These are phyloP conservation scores for Hypoxylon trugodes DNA, from an alignment of 495 filamentous ascomycete genomes.

Conservation along the genomic window DNA sequence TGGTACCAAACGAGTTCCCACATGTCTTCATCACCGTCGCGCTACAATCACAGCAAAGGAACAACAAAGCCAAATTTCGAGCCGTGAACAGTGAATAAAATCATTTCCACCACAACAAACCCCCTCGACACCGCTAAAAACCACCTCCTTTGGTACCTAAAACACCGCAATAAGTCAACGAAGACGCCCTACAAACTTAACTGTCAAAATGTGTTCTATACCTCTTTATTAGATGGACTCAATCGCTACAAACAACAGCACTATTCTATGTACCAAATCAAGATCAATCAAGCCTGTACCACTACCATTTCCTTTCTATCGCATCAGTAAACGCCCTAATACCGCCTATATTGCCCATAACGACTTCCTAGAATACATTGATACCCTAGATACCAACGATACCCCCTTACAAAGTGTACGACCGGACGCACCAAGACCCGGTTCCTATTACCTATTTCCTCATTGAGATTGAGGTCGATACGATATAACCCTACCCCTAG, in stretches of 20 bases:
- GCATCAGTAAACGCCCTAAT: slow-evolving; percentile 41
- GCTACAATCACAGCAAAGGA: slow-evolving; percentile 21
- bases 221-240: slow-evolving; percentile 48
- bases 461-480: slow-evolving; percentile 6
- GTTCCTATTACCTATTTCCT: slow-evolving; percentile 5
- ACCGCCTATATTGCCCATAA: slow-evolving; percentile 11
- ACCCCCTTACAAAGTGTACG: slow-evolving; percentile 12
- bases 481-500: slow-evolving; percentile 13
- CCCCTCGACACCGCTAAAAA: not conserved
- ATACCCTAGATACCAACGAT: too few species aligned
- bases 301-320: slow-evolving; percentile 15
- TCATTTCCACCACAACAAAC: slow-evolving; percentile 18
- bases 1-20: slow-evolving; percentile 38
- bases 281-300: slow-evolving; percentile 22
- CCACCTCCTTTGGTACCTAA: slow-evolving; percentile 12
- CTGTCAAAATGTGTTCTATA: slow-evolving; percentile 39
- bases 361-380: slow-evolving; percentile 17
- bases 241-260: slow-evolving; percentile 32
- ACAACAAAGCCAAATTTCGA: slow-evolving; percentile 2
- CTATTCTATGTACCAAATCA: slow-evolving; percentile 20
- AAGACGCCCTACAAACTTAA: slow-evolving; percentile 23
- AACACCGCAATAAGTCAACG: slow-evolving; percentile 22
- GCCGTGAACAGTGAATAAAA: slow-evolving; percentile 12
- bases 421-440: slow-evolving; percentile 2
- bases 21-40: slow-evolving; percentile 26